Evolutionary conservation across 176 grass and related monocot species (phyloP), one percentile per base, ranked within the genome.

Genomic region (Elymus sibiricus): DNA sequence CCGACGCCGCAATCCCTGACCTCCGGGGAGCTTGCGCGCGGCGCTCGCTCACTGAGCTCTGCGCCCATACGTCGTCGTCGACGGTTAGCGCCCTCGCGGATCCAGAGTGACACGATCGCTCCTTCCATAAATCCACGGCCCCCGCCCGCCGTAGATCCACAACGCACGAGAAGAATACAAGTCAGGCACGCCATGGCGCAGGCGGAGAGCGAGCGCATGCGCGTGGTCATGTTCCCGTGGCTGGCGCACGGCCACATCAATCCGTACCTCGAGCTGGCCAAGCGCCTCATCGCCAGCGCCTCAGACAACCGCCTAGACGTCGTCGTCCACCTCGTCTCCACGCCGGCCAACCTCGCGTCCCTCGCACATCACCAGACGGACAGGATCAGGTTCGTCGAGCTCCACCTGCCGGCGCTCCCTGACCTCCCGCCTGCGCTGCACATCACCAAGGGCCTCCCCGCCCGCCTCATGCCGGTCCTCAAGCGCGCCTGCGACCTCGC

Each of bases 181-280:
- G 2, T 15, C 69, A 0, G 67, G 64, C 0, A 42, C 27, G 44
- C 71, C 78, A 90, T 90, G 89, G 89, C 84, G 65, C 84, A 87
- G 32, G 74, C 56, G 6, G 61, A 85, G 76, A 53, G 77, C 71
- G 53, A 39, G 81, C 64, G 72, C 22, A 82, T 90, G 9, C 39
- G 65, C 66, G 88, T 94, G 74, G 8, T 91, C 34, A 94, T 97
- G 92, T 81, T 94, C 47, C 95, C 92, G 49, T 94, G 92, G 95
- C 90, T 97, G 25, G 95, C 92, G 32, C 95, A 94, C 74, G 95
- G 92, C 44, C 95, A 97, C 80, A 74, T 91, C 78, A 89, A 28
- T 51, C 95, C 95, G 1, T 97, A 64, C 74, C 79, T 97, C 16
- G 95, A 97, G 90, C 84, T 97, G 6, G 95, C 92, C 61, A 67